phyloP scores from a whole-genome alignment of 495 filamentous ascomycete species.

The Neohortaea acidophila region DNA sequence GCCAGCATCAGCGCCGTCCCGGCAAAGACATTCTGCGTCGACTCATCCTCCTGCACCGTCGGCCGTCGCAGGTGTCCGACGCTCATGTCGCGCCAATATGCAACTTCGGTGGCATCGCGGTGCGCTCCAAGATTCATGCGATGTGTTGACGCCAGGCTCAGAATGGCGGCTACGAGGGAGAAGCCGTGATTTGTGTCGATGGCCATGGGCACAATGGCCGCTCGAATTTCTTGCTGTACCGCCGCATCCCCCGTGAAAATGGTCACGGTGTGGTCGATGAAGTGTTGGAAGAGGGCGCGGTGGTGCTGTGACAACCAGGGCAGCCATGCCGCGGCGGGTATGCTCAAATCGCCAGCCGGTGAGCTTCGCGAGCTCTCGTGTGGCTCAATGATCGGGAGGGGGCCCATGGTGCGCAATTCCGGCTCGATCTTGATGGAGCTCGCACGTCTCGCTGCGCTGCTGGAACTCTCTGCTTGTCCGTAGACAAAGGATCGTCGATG shows the following conservation, averaged over 20 bases:
- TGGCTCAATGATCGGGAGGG: too few relatives aligned
- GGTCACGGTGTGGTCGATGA: not conserved
- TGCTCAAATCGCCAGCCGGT: too few relatives aligned
- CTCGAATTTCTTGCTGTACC: not conserved
- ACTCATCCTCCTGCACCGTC: not conserved
- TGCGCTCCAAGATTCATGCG: not conserved
- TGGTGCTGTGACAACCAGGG: constrained; percentile 1
- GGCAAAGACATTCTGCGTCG: not conserved
- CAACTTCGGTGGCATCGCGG: not conserved
- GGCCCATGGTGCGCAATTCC: too few relatives aligned
- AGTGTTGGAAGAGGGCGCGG: not conserved
- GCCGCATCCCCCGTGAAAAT: not conserved
- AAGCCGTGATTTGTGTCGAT: constrained; percentile 1
- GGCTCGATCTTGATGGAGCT: too few relatives aligned
- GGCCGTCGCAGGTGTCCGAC: not conserved
- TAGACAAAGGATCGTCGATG: too few relatives aligned
- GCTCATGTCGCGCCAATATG: constrained; percentile 3
- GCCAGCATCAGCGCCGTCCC: not conserved
- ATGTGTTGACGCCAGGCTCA: constrained; percentile 2
- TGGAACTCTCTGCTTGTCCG: too few relatives aligned
- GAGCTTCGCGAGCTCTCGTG: too few relatives aligned
- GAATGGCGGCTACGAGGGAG: not conserved
- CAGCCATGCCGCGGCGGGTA: not conserved
- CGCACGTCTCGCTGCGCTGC: too few relatives aligned
- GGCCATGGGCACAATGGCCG: not conserved